Base-by-base conservation (phyloP, 108 stramenopile genomes). In the Fistulifera solaris region DNA sequence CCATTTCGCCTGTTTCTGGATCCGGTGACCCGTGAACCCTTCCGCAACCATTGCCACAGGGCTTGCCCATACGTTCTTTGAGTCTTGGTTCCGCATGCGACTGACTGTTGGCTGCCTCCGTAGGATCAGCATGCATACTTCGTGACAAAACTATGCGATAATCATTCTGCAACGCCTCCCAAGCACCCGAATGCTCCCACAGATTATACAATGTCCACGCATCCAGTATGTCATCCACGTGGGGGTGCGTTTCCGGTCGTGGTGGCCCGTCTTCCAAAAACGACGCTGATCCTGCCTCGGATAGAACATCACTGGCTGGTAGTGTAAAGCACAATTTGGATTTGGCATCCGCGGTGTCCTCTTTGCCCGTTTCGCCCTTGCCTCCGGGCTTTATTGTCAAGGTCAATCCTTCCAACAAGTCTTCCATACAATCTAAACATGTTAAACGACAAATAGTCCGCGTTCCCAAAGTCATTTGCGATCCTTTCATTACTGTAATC, bases 151-250 rank as follows among this genome's bases (percentile, higher is more conserved):
- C 71, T 19, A 63, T 50, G 28, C 71, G 54, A 51, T 77, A 77
- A 38, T 77, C 70, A 52, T 81, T 75, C 43, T 73, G 76, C 23
- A 81, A 48, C 7, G 73, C 73, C 51, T 81, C 76, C 73, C 76
- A 81, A 17, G 80, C 76, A 27, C 80, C 80, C 14, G 67, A 66
- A 43, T 75, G 67, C 45, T 81, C 76, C 80, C 80, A 81, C 11
- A 75, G 24, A 65, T 66, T 65, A 56, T 81, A 81, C 28, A 81
- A 58, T 4, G 76, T 72, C 73, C 76, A 77, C 10, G 76, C 80
- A 60, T 75, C 70, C 27, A 81, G 43, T 27, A 75, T 41, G 47
- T 74, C 71, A 43, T 81, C 67, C 6, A 67, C 57, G 38, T 71
- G 59, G 11, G 70, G 70, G 35, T 44, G 52, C 15, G 74, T 69